Conservation (phyloP, 768 basidiomycete genomes). For the Boletus fagicola region DNA sequence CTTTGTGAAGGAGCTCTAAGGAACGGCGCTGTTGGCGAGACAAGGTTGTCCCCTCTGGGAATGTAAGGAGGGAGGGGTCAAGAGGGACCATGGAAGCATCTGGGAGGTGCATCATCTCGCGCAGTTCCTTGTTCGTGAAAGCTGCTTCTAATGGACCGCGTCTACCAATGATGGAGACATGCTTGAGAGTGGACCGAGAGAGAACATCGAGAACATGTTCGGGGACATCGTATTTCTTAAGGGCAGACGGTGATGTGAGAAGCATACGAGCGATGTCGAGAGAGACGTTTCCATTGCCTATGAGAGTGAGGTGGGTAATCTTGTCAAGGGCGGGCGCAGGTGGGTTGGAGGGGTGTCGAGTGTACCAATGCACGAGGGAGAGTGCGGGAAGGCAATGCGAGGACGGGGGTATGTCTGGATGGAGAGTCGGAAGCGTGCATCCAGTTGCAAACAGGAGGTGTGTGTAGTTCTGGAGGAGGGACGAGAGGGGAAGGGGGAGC, state of each 20-base stretch:
- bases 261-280: slow-evolving; percentile 91
- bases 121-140: slow-evolving; percentile 89
- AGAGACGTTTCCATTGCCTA: slow-evolving; percentile 95
- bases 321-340: slow-evolving; percentile 63
- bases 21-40: slow-evolving; percentile 67
- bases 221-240: slow-evolving; percentile 78
- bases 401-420: slow-evolving; percentile 51
- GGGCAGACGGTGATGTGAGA: slow-evolving; percentile 61
- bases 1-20: slow-evolving; percentile 63
- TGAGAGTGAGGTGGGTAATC: slow-evolving; percentile 70
- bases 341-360: slow-evolving; percentile 74
- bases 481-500: slow-evolving; percentile 54
- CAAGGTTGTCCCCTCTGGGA: slow-evolving; percentile 35
- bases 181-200: slow-evolving; percentile 56
- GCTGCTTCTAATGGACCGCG: slow-evolving; percentile 87
- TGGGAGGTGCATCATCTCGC: slow-evolving; percentile 71
- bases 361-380: slow-evolving; percentile 94
- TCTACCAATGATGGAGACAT: slow-evolving; percentile 81
- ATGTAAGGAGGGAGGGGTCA: slow-evolving; percentile 41
- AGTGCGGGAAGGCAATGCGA: slow-evolving; percentile 67
- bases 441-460: slow-evolving; percentile 88
- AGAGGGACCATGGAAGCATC: slow-evolving; percentile 69
- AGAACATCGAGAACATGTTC: slow-evolving; percentile 68
- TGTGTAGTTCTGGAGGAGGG: slow-evolving; percentile 71
- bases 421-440: slow-evolving; percentile 62